These are phyloP conservation scores for Clonostachys rhizophaga DNA, from an alignment of 2,329 filamentous ascomycete species.

Conservation along the genomic window DNA sequence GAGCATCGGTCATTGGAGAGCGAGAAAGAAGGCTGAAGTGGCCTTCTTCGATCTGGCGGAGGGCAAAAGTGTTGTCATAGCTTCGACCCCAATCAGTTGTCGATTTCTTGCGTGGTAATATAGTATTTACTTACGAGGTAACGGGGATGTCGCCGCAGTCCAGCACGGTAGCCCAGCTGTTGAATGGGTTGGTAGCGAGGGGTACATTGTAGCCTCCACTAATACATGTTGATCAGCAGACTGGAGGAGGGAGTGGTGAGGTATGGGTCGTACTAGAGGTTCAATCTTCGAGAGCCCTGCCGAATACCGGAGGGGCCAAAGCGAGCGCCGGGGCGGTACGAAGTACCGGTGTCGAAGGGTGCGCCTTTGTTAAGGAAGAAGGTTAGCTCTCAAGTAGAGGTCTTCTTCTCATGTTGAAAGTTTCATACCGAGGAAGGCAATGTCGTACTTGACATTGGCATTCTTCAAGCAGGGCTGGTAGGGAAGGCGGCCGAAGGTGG, in stretches of 20 bases:
- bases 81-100: slow-evolving; percentile 33
- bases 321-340: slow-evolving; percentile 76
- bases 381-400: not conserved
- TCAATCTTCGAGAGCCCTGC: slow-evolving; percentile 80
- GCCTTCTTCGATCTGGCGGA: slow-evolving; percentile 81
- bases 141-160: slow-evolving; percentile 85
- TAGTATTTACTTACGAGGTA: slow-evolving; percentile 57
- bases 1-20: slow-evolving; percentile 62
- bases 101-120: not conserved
- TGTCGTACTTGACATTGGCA: slow-evolving; percentile 69
- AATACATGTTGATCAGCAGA: slow-evolving; percentile 7
- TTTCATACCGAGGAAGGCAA: slow-evolving; percentile 73
- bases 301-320: slow-evolving; percentile 83
- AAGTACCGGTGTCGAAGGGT: slow-evolving; percentile 83
- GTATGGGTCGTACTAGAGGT: slow-evolving; percentile 67
- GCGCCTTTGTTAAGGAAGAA: slow-evolving; percentile 46
- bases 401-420: not conserved
- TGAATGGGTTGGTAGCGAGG: slow-evolving; percentile 73
- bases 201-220: slow-evolving; percentile 88
- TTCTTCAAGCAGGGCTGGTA: slow-evolving; percentile 75
- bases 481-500: slow-evolving; percentile 75
- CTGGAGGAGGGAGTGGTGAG: not conserved
- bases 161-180: slow-evolving; percentile 72
- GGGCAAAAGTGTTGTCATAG: slow-evolving; percentile 78
- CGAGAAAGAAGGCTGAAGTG: slow-evolving; percentile 73